Percentiles rank a stretch among this genome's conserved stretches.
phyloP scores from a whole-genome alignment of 441 rosid genomes.

The Kokia cookei region DNA sequence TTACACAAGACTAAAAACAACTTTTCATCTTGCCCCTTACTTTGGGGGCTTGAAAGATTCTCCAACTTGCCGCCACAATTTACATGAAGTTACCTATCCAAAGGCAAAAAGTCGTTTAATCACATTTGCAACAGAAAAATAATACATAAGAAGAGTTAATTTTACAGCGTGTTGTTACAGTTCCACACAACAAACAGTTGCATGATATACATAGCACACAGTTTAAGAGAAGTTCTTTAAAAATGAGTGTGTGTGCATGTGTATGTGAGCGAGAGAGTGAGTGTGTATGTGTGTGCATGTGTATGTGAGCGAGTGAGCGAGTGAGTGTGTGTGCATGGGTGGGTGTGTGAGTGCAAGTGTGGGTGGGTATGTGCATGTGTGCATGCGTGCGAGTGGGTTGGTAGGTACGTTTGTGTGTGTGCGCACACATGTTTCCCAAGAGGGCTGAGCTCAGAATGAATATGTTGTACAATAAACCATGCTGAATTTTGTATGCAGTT shows the following conservation, averaged over 20 bases:
- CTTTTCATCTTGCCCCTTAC: slow-evolving; percentile 27
- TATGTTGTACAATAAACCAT: neutral
- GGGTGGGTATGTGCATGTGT: too few relatives aligned
- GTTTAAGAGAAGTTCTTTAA: neutral
- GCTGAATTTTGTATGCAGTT: neutral
- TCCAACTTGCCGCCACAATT: slow-evolving; percentile 81
- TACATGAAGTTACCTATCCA: slow-evolving; percentile 61
- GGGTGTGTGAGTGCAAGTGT: too few relatives aligned
- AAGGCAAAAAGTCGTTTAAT: slow-evolving; percentile 8
- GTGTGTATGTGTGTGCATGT: neutral
- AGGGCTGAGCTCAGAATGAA: neutral
- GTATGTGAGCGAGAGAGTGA: neutral
- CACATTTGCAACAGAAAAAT: neutral
- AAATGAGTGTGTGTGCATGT: neutral
- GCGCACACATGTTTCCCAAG: neutral
- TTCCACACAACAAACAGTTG: neutral
- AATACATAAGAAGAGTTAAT: neutral
- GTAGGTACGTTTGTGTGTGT: too few relatives aligned
- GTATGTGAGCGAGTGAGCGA: neutral
- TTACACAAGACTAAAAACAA: neutral
- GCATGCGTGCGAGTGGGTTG: too few relatives aligned
- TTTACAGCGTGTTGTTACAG: neutral
- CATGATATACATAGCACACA: neutral
- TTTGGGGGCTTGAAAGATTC: slow-evolving; percentile 78
- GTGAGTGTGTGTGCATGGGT: too few relatives aligned